Evolutionary conservation across 768 basidiomycete species (phyloP).

Genomic region (Royoungia palumana): DNA sequence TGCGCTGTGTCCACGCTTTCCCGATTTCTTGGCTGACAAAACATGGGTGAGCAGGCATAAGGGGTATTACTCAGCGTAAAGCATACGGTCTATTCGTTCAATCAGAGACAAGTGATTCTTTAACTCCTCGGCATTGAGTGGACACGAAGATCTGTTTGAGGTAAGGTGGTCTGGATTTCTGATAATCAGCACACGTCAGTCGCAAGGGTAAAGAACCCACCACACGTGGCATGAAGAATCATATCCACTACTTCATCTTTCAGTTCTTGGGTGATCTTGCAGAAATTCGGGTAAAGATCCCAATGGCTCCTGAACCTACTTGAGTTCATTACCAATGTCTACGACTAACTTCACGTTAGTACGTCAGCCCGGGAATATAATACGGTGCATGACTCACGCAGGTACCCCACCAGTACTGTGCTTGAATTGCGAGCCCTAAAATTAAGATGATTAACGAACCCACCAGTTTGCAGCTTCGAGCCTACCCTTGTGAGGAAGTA

Average conservation of each 20-base stretch:
- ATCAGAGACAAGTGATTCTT: constrained; percentile 25
- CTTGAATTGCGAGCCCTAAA: constrained; percentile 34
- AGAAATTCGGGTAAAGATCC: constrained; percentile 30
- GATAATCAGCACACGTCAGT: not conserved
- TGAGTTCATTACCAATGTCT: not conserved
- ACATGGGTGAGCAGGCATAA: not conserved
- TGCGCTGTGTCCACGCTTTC: constrained; percentile 15
- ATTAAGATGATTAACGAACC: not conserved
- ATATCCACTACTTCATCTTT: constrained; percentile 26
- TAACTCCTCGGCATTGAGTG: constrained; percentile 17
- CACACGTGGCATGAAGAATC: constrained; percentile 28
- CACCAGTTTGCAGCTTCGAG: not conserved
- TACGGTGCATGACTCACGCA: constrained; percentile 5
- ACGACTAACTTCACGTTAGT: not conserved
- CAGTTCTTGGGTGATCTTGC: constrained; percentile 23
- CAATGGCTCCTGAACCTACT: constrained; percentile 34
- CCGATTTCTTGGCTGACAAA: constrained; percentile 13
- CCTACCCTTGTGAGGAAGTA: constrained; percentile 25
- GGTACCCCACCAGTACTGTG: constrained; percentile 35
- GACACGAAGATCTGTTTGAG: constrained; percentile 25
- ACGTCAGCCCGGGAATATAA: constrained; percentile 4
- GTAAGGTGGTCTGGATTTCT: constrained; percentile 23
- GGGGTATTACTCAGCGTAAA: not conserved
- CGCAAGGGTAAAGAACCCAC: constrained; percentile 8
- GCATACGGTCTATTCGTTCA: constrained; percentile 24